phyloP scores from a whole-genome alignment of 305 asterid species.

The Fraxinus latifolia region DNA sequence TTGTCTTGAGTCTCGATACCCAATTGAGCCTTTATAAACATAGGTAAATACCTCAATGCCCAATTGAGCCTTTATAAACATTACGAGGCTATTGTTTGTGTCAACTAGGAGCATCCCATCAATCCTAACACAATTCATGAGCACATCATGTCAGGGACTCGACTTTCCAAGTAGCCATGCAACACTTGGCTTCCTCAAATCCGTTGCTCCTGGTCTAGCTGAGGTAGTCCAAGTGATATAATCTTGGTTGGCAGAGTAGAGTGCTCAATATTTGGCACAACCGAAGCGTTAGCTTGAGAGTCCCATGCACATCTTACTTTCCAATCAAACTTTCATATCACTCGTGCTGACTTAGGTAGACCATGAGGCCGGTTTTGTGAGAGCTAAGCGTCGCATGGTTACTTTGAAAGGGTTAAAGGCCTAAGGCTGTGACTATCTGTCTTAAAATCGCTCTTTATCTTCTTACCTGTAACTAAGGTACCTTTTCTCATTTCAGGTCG shows the following conservation, averaged over 20 bases:
- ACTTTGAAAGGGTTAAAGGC: background rate
- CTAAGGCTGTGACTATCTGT: background rate
- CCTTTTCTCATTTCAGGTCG: conserved; percentile 56
- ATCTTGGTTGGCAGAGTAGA: background rate
- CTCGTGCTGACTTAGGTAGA: background rate
- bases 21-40: background rate
- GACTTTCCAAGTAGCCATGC: background rate
- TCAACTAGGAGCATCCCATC: background rate
- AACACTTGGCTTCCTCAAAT: background rate
- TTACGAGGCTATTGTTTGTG: background rate
- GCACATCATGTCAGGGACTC: background rate
- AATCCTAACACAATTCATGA: background rate
- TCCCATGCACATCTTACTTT: background rate
- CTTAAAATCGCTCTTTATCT: background rate
- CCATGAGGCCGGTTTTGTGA: background rate
- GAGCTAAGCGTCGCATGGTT: background rate
- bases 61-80: background rate
- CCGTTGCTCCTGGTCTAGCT: background rate
- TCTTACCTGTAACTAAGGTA: background rate
- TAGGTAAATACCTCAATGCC: background rate
- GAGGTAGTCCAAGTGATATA: background rate
- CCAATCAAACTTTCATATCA: background rate
- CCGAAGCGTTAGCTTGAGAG: background rate
- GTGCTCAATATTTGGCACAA: background rate
- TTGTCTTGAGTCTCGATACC: background rate